phyloP scores from a whole-genome alignment of 2,329 filamentous ascomycete genomes.

The Sarocladium oryzae region DNA sequence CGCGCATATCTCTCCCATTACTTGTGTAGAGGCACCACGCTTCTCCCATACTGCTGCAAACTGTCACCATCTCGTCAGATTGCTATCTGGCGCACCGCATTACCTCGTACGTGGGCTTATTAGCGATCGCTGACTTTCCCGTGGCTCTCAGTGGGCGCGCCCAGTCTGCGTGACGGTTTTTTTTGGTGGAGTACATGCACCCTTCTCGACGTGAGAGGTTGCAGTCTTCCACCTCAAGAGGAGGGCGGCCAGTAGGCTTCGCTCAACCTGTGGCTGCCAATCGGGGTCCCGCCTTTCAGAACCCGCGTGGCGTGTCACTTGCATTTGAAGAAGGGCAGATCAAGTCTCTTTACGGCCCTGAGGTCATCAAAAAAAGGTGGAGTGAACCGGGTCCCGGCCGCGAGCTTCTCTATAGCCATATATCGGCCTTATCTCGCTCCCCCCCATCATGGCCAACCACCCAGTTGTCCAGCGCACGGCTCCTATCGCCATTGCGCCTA shows the following conservation, averaged over 20 bases:
- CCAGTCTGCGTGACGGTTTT: slow-evolving; percentile 2
- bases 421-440: slow-evolving; percentile 15
- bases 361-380: slow-evolving; percentile 1
- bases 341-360: neutral
- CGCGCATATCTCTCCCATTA: slow-evolving; percentile 3
- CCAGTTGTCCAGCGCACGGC: slow-evolving; percentile 52
- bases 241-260: slow-evolving; percentile 2
- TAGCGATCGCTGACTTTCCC: slow-evolving; percentile 6
- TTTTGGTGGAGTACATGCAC: slow-evolving; percentile 1
- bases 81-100: neutral
- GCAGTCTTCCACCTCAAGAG: neutral
- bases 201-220: neutral
- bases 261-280: neutral
- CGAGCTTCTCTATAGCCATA: neutral
- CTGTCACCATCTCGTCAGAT: neutral
- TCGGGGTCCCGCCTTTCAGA: neutral
- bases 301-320: slow-evolving; percentile 7
- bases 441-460: slow-evolving; percentile 43
- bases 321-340: neutral
- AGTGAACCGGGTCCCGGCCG: neutral
- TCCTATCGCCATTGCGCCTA: slow-evolving; percentile 60
- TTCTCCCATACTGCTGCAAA: neutral
- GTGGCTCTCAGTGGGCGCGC: slow-evolving; percentile 2
- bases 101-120: slow-evolving; percentile 9
- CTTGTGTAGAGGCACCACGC: neutral